Percentiles rank a stretch among this genome's conserved stretches.
These are phyloP conservation scores for Teratosphaeria viscida DNA, from an alignment of 2,329 filamentous ascomycete genomes.

Conservation along the genomic window DNA sequence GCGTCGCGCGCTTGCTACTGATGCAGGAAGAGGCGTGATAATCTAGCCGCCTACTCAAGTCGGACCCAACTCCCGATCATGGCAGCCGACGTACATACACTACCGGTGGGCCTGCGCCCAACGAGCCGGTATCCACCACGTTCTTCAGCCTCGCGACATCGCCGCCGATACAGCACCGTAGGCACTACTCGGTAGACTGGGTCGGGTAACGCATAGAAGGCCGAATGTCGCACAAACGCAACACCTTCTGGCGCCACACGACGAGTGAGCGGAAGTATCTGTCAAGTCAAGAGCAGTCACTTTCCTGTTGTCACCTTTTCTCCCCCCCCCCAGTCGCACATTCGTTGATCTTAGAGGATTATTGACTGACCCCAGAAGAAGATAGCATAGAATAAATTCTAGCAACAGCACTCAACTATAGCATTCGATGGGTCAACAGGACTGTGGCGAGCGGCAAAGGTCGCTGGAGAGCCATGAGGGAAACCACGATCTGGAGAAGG, in stretches of 20 bases:
- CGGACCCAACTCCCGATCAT: background rate
- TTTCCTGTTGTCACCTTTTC: background rate
- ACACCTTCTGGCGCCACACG: slow-evolving; percentile 1
- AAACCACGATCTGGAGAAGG: slow-evolving; percentile 1
- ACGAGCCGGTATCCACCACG: background rate
- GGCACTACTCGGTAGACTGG: background rate
- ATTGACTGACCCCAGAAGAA: background rate
- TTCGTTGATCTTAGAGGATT: background rate
- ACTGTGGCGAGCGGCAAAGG: background rate
- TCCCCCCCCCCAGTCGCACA: background rate
- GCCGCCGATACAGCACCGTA: background rate
- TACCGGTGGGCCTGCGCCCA: background rate
- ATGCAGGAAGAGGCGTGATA: background rate
- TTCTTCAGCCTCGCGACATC: background rate
- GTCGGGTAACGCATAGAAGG: background rate
- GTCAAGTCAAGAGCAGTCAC: background rate
- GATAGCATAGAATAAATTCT: background rate
- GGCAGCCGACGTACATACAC: background rate
- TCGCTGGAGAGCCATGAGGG: slow-evolving; percentile 4
- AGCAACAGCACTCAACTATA: background rate
- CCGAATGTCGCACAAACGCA: background rate
- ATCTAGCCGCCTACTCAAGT: background rate
- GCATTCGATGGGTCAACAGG: slow-evolving; percentile 1
- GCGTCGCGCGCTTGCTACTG: background rate
- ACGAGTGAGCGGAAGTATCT: background rate